Base-by-base conservation (phyloP, 2,329 filamentous ascomycete genomes). In the Epichloe typhina region DNA sequence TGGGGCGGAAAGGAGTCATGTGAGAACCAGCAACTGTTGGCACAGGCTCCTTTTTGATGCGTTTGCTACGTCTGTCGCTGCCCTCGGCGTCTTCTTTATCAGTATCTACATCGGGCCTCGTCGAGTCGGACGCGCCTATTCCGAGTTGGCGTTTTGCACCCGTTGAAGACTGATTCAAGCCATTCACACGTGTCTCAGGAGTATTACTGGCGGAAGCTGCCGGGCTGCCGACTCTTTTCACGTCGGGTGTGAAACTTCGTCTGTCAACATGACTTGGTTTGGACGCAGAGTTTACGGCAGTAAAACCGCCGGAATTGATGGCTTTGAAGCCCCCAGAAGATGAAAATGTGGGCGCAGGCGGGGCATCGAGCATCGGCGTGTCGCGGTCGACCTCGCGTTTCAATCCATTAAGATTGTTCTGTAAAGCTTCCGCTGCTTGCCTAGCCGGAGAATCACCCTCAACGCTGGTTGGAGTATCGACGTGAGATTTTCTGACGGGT, bases 21-120 rank as follows among this genome's bases (percentile, higher is more conserved):
- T 97, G 89, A 49, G 91, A 97, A 50, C 93, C 93, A 56, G 89
- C 89, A 58, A 98, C 88, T 36, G 88, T 95, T 42, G 91, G 88
- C 37, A 83, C 78, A 42, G 74, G 72, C 67, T 81, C 78, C 94
- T 95, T 95, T 67, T 93, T 95, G 12, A 95, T 74, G 42, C 93
- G 82, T 71, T 98, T 98, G 67, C 90, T 96, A 52, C 91, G 83
- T 55, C 93, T 80, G 56, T 85, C 88, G 54, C 79, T 79, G 57
- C 72, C 73, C 47, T 88, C 84, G 1, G 66, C 67, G 49, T 88
- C 83, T 9, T 79, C 78, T 36, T 71, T 74, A 42, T 75, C 72
- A 11, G 62, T 62, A 4, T 69, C 69, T 9, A 61, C 64, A 19
- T 80, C 77, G 53, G 73, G 75, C 55, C 66, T 73, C 2, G 67